phyloP scores from a whole-genome alignment of 2,329 filamentous ascomycete species.

The Xylariaceae sp. region DNA sequence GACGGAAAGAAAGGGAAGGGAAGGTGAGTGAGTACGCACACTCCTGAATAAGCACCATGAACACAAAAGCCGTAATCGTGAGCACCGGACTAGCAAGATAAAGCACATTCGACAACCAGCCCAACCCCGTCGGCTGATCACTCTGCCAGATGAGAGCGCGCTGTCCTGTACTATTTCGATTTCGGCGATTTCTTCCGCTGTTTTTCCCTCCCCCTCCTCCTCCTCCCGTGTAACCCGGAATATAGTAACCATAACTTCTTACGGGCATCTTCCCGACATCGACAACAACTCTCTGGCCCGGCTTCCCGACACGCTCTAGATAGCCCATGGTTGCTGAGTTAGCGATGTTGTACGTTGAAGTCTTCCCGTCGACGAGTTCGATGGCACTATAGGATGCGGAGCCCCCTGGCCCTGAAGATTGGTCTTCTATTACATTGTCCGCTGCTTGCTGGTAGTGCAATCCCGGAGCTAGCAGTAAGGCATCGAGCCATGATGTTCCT shows the following conservation, averaged over 20 bases:
- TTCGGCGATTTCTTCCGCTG: slow-evolving; percentile 27
- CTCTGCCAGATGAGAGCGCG: slow-evolving; percentile 29
- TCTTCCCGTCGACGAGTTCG: slow-evolving; percentile 30
- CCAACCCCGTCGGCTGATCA: slow-evolving; percentile 35
- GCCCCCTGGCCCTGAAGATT: too few species aligned
- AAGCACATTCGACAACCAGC: slow-evolving; percentile 45
- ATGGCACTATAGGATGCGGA: slow-evolving; percentile 40
- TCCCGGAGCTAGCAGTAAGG: slow-evolving; percentile 55
- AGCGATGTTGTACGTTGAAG: slow-evolving; percentile 35
- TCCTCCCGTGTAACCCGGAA: too few species aligned
- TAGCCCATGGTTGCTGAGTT: slow-evolving; percentile 53
- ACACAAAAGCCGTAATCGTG: slow-evolving; percentile 40
- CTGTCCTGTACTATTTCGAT: slow-evolving; percentile 19
- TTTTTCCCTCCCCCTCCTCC: too few species aligned
- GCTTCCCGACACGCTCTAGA: slow-evolving; percentile 51
- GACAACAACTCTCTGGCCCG: slow-evolving; percentile 53
- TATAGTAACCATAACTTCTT: slow-evolving; percentile 21
- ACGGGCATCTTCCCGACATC: slow-evolving; percentile 54
- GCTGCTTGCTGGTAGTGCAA: slow-evolving; percentile 59
- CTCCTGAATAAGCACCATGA: slow-evolving; percentile 46
- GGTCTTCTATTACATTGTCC: slow-evolving; percentile 40
- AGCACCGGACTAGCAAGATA: slow-evolving; percentile 46
- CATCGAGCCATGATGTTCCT: slow-evolving; percentile 53
- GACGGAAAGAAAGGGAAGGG: background rate
- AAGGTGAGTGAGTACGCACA: slow-evolving; percentile 29